These are phyloP conservation scores for Bertia moriformis DNA, from an alignment of 2,329 filamentous ascomycete genomes.

Conservation along the genomic window DNA sequence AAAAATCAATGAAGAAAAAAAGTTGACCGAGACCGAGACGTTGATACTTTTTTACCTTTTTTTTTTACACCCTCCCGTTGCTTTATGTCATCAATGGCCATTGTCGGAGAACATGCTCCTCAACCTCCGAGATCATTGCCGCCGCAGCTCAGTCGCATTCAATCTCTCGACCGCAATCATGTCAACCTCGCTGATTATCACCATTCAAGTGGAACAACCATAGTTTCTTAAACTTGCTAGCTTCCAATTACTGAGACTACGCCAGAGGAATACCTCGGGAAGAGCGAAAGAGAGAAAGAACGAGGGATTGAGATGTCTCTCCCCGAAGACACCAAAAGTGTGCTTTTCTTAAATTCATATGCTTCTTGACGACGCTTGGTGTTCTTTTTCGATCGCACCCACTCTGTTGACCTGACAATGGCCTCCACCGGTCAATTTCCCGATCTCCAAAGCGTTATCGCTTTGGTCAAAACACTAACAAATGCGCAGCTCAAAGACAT, in stretches of 20 bases:
- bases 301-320: conserved; percentile 1
- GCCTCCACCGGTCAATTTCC: background rate
- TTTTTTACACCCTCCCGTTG: background rate
- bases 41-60: background rate
- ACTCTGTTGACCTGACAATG: background rate
- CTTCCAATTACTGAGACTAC: too few relatives aligned
- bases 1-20: too few relatives aligned
- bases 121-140: too few relatives aligned
- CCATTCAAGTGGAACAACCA: too few relatives aligned
- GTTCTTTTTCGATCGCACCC: background rate
- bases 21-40: background rate
- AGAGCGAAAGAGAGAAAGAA: too few relatives aligned
- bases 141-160: too few relatives aligned
- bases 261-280: too few relatives aligned
- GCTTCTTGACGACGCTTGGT: background rate
- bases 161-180: too few relatives aligned
- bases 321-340: background rate
- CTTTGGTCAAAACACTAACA: background rate
- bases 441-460: background rate
- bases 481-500: background rate
- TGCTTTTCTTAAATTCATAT: too few relatives aligned
- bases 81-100: background rate
- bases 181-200: too few relatives aligned
- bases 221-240: too few relatives aligned
- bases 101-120: too few relatives aligned